Conservation (phyloP, 2,329 filamentous ascomycete genomes). For the Bipolaris bicolor region DNA sequence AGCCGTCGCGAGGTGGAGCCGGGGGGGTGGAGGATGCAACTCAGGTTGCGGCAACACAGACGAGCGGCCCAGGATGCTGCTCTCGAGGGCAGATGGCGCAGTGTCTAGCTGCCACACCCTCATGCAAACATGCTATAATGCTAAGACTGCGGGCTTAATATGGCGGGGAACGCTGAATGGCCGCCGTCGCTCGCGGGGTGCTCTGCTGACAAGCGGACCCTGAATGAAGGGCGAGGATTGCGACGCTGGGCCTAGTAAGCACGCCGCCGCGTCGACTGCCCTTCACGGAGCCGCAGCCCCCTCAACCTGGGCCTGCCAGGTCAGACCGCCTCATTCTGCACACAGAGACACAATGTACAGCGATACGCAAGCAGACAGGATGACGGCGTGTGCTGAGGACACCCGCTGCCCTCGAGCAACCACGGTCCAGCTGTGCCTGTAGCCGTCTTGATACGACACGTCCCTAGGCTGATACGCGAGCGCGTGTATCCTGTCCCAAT, state of each 20-base stretch:
- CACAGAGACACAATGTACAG: no score
- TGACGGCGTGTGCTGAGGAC: background rate
- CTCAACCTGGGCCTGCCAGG: background rate
- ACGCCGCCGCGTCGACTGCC: slow-evolving; percentile 14
- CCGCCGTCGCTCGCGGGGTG: slow-evolving; percentile 27
- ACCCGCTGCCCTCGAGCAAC: background rate
- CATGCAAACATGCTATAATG: background rate
- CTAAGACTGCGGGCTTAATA: background rate
- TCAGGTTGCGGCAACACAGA: slow-evolving; percentile 4
- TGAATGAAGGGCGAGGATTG: slow-evolving; percentile 18
- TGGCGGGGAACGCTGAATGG: slow-evolving; percentile 9
- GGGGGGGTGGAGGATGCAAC: background rate
- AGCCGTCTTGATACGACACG: slow-evolving; percentile 8
- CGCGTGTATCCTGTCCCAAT: slow-evolving; percentile 15
- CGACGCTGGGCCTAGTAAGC: slow-evolving; percentile 17
- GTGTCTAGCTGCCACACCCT: background rate
- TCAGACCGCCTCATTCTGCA: background rate
- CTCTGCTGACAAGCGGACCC: slow-evolving; percentile 23
- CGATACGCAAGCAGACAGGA: no score
- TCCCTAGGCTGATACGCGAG: slow-evolving; percentile 14
- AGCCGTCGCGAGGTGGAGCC: slow-evolving; percentile 18
- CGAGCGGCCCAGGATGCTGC: slow-evolving; percentile 16
- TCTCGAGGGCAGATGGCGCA: background rate
- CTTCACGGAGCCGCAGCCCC: background rate
- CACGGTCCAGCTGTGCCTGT: background rate